phyloP scores from a whole-genome alignment of 345 rosid species.

The Camelina sativa region DNA sequence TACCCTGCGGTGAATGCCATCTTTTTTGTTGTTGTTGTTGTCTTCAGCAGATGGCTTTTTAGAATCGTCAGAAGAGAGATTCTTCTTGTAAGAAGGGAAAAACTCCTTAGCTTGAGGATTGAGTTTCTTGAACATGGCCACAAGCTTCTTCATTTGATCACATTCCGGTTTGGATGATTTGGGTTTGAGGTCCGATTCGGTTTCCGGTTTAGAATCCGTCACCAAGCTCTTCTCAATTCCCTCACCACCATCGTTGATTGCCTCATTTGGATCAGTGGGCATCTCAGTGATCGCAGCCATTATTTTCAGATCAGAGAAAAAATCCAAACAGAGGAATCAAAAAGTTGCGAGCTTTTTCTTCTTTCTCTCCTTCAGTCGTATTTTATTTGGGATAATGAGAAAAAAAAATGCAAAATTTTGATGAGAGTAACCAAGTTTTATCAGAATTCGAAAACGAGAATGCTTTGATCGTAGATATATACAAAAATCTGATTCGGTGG shows the following conservation, averaged over 20 bases:
- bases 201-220: slow-evolving; percentile 48
- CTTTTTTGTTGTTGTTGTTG: slow-evolving; percentile 22
- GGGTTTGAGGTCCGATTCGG: slow-evolving; percentile 48
- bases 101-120: slow-evolving; percentile 72
- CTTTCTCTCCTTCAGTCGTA: background rate
- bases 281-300: slow-evolving; percentile 44
- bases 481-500: background rate
- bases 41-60: slow-evolving; percentile 39
- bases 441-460: slow-evolving; percentile 14
- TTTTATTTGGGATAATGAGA: background rate
- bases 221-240: slow-evolving; percentile 28
- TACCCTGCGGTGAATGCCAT: slow-evolving; percentile 38
- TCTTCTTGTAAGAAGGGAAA: slow-evolving; percentile 54
- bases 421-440: slow-evolving; percentile 5
- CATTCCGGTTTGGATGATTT: slow-evolving; percentile 36
- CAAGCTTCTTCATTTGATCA: slow-evolving; percentile 57
- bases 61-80: slow-evolving; percentile 25
- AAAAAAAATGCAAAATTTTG: slow-evolving; percentile 3
- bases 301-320: slow-evolving; percentile 32
- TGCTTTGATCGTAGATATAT: slow-evolving; percentile 15
- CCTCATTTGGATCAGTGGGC: slow-evolving; percentile 18
- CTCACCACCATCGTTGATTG: slow-evolving; percentile 11
- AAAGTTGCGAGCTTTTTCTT: slow-evolving; percentile 24
- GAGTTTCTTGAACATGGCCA: slow-evolving; percentile 62
- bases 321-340: background rate